Base-by-base conservation (phyloP, 352 stramenopile species). In the Globisporangium uncinulatum region DNA sequence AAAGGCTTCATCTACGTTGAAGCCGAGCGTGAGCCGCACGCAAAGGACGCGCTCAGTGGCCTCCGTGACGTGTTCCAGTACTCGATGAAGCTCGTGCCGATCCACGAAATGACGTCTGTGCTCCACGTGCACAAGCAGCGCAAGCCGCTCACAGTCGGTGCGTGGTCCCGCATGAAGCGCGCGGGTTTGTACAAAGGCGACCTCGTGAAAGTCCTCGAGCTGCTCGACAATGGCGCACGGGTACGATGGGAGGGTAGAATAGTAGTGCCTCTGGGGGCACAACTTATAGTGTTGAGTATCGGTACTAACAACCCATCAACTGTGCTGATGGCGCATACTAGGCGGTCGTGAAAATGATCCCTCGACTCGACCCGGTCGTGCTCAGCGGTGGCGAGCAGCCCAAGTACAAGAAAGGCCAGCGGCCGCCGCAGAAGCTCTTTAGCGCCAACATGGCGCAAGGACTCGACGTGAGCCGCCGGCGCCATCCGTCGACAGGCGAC, bases 1-100 rank as follows among this genome's bases (percentile, higher is more conserved):
- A 95, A 95, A 57, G 86, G 86, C 0, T 95, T 94, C 59, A 92
- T 95, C 57, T 95, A 95, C 59, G 83, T 95, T 21, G 86, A 95
- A 54, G 86, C 86, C 0, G 86, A 95, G 56, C 80, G 86, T 32
- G 86, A 95, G 55, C 83, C 86, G 10, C 86, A 94, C 39, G 84
- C 83, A 2, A 91, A 92, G 57, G 84, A 95, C 48, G 86, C 83
- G 8, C 66, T 95, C 14, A 93, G 89, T 44, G 86, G 86, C 7
- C 70, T 95, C 14, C 81, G 84, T 55, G 84, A 94, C 47, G 82
- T 95, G 51, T 75, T 88, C 54, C 81, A 87, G 66, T 94, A 89
- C 73, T 90, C 83, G 20, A 91, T 95, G 82, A 94, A 95, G 64
- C 69, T 95, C 2, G 86, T 95, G 14, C 86, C 86, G 14, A 87